Evolutionary conservation across 192 early-diverging fungal genomes (phyloP).

Genomic region (Coemansia javaensis): DNA sequence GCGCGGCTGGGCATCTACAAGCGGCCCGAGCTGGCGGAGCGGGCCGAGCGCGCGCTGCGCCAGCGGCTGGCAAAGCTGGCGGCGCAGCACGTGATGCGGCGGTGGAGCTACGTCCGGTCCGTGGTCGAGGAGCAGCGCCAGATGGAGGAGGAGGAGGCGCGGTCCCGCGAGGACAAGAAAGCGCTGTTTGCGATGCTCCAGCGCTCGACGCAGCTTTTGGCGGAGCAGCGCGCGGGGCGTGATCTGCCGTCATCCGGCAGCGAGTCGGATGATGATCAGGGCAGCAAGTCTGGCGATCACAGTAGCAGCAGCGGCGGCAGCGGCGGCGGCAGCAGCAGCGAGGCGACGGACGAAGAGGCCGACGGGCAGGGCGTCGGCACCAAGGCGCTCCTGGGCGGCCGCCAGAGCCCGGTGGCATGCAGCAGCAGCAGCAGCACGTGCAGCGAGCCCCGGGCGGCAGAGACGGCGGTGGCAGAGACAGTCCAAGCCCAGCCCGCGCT

Average conservation of each 20-base stretch:
- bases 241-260: no score
- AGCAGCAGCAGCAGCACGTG: not conserved
- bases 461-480: no score
- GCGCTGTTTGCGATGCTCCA: constrained; percentile 68
- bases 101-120: constrained; percentile 65
- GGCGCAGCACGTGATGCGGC: constrained; percentile 59
- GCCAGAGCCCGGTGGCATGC: constrained; percentile 13
- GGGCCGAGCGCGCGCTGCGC: constrained; percentile 13
- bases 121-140: constrained; percentile 58
- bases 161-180: constrained; percentile 57
- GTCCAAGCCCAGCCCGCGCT: constrained; percentile 60
- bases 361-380: constrained; percentile 57
- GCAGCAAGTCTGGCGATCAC: no score
- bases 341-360: constrained; percentile 49
- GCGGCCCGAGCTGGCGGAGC: constrained; percentile 14
- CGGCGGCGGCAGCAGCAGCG: not conserved
- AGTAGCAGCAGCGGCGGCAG: no score
- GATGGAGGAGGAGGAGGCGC: constrained; percentile 57
- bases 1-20: constrained; percentile 20
- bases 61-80: constrained; percentile 62
- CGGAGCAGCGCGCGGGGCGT: constrained; percentile 43
- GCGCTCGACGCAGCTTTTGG: constrained; percentile 65
- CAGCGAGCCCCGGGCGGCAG: no score
- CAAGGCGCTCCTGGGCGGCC: constrained; percentile 55
- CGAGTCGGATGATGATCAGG: not conserved